These are phyloP conservation scores for Hymenoscyphus occultus DNA, from an alignment of 2,329 filamentous ascomycete species.

Conservation along the genomic window DNA sequence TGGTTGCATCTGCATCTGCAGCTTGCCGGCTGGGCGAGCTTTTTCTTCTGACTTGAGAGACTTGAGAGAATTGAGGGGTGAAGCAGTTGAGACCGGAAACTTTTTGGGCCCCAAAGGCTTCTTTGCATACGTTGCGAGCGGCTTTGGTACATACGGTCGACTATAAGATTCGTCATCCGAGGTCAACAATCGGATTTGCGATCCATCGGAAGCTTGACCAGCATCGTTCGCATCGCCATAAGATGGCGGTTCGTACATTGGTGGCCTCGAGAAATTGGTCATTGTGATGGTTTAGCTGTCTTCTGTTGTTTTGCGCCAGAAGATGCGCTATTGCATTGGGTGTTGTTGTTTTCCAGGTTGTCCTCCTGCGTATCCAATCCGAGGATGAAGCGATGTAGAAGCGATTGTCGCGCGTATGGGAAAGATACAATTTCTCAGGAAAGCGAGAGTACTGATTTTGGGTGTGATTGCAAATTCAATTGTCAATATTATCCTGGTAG, in stretches of 20 bases:
- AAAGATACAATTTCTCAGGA: neutral
- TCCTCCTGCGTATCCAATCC: neutral
- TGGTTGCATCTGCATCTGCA: slow-evolving; percentile 40
- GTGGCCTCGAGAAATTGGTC: slow-evolving; percentile 37
- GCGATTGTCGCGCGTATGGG: neutral
- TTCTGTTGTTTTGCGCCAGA: neutral
- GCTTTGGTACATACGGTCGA: slow-evolving; percentile 52
- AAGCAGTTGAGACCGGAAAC: slow-evolving; percentile 36
- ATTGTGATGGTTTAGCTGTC: neutral
- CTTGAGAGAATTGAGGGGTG: slow-evolving; percentile 40
- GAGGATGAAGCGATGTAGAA: neutral
- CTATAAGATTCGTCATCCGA: slow-evolving; percentile 55
- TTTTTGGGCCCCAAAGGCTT: slow-evolving; percentile 17
- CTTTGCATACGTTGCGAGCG: slow-evolving; percentile 29
- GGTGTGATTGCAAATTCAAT: neutral
- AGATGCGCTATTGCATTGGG: neutral
- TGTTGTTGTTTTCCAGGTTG: neutral
- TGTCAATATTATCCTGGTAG: neutral
- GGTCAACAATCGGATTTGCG: slow-evolving; percentile 59
- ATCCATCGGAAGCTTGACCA: slow-evolving; percentile 44
- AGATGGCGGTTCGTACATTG: slow-evolving; percentile 54
- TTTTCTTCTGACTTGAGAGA: slow-evolving; percentile 42
- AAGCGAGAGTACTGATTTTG: neutral
- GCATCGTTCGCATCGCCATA: slow-evolving; percentile 52
- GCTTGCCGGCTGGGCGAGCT: slow-evolving; percentile 32